Evolutionary conservation across 495 filamentous ascomycete genomes (phyloP).

Genomic region (Aspergillus heteromorphus): DNA sequence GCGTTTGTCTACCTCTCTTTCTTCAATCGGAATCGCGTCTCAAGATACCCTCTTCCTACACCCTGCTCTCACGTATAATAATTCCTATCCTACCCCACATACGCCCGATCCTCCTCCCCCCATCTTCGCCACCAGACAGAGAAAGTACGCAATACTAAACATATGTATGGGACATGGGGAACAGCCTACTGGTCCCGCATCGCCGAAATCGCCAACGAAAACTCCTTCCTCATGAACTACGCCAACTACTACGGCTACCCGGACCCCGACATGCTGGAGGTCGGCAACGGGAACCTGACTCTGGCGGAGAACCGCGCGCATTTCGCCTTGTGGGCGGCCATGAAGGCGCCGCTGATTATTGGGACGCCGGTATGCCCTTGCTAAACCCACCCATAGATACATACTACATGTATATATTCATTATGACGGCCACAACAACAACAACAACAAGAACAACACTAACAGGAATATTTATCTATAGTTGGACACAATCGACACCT

Average conservation of each 20-base stretch:
- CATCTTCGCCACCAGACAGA: no score
- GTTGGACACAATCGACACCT: constrained; percentile 36
- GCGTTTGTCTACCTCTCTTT: constrained; percentile 23
- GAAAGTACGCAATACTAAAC: no score
- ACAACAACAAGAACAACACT: neutral
- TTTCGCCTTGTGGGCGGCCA: constrained; percentile 52
- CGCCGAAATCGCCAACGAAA: constrained; percentile 35
- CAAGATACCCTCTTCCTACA: no score
- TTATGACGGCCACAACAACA: no score
- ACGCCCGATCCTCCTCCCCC: no score
- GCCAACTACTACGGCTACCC: constrained; percentile 51
- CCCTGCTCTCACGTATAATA: no score
- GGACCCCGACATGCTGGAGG: constrained; percentile 66
- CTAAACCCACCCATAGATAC: no score
- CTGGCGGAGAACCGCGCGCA: constrained; percentile 43
- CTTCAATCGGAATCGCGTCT: neutral
- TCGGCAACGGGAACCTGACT: constrained; percentile 57
- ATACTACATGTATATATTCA: no score
- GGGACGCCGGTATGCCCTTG: constrained; percentile 44
- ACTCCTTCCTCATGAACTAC: constrained; percentile 41
- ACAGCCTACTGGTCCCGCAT: constrained; percentile 39
- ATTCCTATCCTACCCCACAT: no score
- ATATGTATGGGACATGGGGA: no score
- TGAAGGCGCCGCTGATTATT: constrained; percentile 56
- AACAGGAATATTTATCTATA: no score